Evolutionary conservation across 148 eudicot genomes (phyloP).

Genomic region (Diospyros kaki): DNA sequence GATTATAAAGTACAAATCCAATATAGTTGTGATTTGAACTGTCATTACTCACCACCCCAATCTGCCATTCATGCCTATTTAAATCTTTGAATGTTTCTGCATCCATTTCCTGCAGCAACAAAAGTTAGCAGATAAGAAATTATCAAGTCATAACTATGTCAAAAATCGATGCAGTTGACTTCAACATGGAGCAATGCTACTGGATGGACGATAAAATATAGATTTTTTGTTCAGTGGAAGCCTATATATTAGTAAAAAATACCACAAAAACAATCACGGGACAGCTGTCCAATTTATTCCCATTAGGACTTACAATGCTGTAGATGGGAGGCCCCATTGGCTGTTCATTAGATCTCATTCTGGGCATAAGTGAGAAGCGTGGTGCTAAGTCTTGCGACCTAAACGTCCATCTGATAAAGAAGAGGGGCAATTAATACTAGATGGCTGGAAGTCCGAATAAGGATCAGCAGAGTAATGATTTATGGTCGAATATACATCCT

Average conservation of each 20-base stretch:
- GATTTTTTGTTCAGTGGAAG: too few species aligned
- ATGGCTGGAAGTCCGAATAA: background rate
- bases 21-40: background rate
- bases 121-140: background rate
- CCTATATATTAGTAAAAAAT: too few species aligned
- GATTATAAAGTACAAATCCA: background rate
- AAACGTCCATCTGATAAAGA: slow-evolving; percentile 72
- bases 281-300: background rate
- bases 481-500: background rate
- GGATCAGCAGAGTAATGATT: background rate
- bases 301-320: slow-evolving; percentile 58
- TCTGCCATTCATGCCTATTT: slow-evolving; percentile 69
- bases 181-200: too few species aligned
- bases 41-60: slow-evolving; percentile 78
- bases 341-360: slow-evolving; percentile 50
- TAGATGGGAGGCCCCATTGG: slow-evolving; percentile 68
- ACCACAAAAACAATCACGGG: too few species aligned
- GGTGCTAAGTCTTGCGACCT: slow-evolving; percentile 80
- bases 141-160: background rate
- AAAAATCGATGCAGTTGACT: background rate
- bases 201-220: background rate
- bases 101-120: slow-evolving; percentile 72
- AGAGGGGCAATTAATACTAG: background rate
- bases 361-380: slow-evolving; percentile 81
- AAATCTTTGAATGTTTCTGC: slow-evolving; percentile 70